phyloP scores from a whole-genome alignment of 768 basidiomycete genomes.

The Rhizopogon vesiculosus region DNA sequence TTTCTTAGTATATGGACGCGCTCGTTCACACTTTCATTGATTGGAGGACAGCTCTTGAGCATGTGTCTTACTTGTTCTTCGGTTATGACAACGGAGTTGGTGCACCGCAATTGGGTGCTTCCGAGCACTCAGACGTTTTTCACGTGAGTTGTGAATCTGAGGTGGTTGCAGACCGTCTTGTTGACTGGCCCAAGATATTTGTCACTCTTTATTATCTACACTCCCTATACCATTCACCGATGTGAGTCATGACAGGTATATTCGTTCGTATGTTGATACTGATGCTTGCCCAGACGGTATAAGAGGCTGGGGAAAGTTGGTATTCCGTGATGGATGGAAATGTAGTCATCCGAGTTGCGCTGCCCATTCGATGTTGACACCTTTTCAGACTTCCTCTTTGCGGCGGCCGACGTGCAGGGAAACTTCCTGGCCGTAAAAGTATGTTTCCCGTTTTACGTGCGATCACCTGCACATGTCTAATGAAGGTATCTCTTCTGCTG shows the following conservation, averaged over 20 bases:
- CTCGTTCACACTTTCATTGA: slow-evolving; percentile 19
- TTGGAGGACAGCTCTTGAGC: slow-evolving; percentile 24
- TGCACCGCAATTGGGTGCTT: slow-evolving; percentile 55
- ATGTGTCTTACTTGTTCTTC: slow-evolving; percentile 18
- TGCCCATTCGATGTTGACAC: neutral
- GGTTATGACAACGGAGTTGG: slow-evolving; percentile 74
- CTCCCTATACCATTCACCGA: slow-evolving; percentile 79
- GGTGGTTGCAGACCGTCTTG: neutral
- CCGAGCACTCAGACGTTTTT: slow-evolving; percentile 77
- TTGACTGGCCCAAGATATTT: slow-evolving; percentile 50
- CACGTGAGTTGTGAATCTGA: slow-evolving; percentile 42
- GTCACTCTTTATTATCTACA: slow-evolving; percentile 62
- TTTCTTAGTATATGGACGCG: slow-evolving; percentile 25
- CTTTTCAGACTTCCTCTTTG: slow-evolving; percentile 59
- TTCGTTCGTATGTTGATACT: neutral
- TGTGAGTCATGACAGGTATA: slow-evolving; percentile 38
- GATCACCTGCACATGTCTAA: neutral
- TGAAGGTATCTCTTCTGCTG: too few species aligned
- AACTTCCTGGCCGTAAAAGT: slow-evolving; percentile 77
- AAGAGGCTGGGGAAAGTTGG: slow-evolving; percentile 67
- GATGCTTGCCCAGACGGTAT: slow-evolving; percentile 50
- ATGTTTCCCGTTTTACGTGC: neutral
- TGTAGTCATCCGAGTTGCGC: slow-evolving; percentile 37
- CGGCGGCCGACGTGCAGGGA: slow-evolving; percentile 73
- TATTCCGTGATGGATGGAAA: slow-evolving; percentile 73